phyloP scores from a whole-genome alignment of 2,329 filamentous ascomycete genomes.

The Colletotrichum melonis region DNA sequence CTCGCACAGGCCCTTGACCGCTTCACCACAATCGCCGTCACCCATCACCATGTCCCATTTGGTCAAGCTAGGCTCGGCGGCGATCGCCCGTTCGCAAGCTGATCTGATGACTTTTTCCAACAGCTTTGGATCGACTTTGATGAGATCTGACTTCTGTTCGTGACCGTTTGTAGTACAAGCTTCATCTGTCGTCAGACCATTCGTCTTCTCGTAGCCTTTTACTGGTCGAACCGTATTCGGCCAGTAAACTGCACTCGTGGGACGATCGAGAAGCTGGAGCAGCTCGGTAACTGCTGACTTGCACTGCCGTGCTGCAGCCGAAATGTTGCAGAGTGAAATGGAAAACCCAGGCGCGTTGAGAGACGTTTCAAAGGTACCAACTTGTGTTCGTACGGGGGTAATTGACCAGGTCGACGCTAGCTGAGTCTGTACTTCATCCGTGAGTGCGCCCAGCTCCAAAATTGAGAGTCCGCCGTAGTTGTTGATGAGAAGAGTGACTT shows the following conservation, averaged over 20 bases:
- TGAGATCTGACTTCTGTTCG: background rate
- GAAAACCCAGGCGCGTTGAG: slow-evolving; percentile 67
- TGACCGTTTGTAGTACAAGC: background rate
- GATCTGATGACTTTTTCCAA: slow-evolving; percentile 41
- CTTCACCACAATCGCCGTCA: slow-evolving; percentile 46
- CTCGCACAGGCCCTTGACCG: slow-evolving; percentile 42
- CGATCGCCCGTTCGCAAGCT: slow-evolving; percentile 48
- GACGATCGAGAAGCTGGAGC: slow-evolving; percentile 58
- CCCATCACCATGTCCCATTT: slow-evolving; percentile 49
- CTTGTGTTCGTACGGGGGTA: slow-evolving; percentile 57
- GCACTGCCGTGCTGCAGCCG: slow-evolving; percentile 43
- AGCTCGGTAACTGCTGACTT: slow-evolving; percentile 47
- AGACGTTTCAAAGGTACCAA: slow-evolving; percentile 62
- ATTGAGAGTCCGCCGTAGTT: slow-evolving; percentile 68
- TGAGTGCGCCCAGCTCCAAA: slow-evolving; percentile 66
- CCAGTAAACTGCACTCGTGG: slow-evolving; percentile 63
- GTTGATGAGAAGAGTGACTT: slow-evolving; percentile 65
- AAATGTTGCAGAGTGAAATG: slow-evolving; percentile 64
- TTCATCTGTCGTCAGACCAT: background rate
- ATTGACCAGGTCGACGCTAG: slow-evolving; percentile 60
- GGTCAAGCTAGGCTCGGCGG: slow-evolving; percentile 46
- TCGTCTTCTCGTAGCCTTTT: background rate
- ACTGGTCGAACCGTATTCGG: slow-evolving; percentile 46
- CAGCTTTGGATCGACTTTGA: slow-evolving; percentile 42
- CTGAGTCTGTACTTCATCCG: slow-evolving; percentile 61